Evolutionary conservation across 78 protist genomes (phyloP).

Genomic region (Tieghemostelium lacteum): DNA sequence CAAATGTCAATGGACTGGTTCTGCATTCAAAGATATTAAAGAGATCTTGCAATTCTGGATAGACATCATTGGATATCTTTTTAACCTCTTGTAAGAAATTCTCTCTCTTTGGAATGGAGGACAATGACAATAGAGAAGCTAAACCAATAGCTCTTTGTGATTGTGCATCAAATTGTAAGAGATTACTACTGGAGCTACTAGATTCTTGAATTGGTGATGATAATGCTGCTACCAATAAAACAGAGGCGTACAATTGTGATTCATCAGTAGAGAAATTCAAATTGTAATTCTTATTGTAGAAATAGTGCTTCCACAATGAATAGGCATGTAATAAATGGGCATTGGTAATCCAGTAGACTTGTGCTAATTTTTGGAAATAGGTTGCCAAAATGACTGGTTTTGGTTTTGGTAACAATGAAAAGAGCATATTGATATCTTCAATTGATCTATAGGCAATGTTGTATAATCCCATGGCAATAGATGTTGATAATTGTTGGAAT

Average conservation of each 20-base stretch:
- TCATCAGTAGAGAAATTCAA: slow-evolving; percentile 20
- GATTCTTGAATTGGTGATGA: slow-evolving; percentile 65
- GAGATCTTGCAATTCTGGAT: slow-evolving; percentile 76
- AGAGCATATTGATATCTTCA: slow-evolving; percentile 89
- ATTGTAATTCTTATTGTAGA: slow-evolving; percentile 63
- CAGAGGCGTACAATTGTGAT: slow-evolving; percentile 3
- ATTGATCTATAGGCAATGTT: slow-evolving; percentile 89
- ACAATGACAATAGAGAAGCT: slow-evolving; percentile 46
- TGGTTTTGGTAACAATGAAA: slow-evolving; percentile 62
- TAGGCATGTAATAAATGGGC: slow-evolving; percentile 86
- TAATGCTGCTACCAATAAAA: slow-evolving; percentile 51
- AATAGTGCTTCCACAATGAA: slow-evolving; percentile 51
- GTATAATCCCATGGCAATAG: slow-evolving; percentile 91
- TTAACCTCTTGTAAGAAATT: slow-evolving; percentile 33
- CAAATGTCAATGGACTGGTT: slow-evolving; percentile 14
- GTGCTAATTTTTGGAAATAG: slow-evolving; percentile 86
- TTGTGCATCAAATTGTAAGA: slow-evolving; percentile 35
- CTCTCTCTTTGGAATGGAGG: slow-evolving; percentile 64
- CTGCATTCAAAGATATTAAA: slow-evolving; percentile 59
- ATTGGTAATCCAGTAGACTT: slow-evolving; percentile 89
- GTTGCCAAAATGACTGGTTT: slow-evolving; percentile 77
- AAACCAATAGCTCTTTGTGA: slow-evolving; percentile 34
- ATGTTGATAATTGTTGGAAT: slow-evolving; percentile 88
- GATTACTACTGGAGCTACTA: not conserved
- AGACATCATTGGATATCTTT: slow-evolving; percentile 15